phyloP scores from a whole-genome alignment of 257 asterid genomes.

The Solanum okadae region DNA sequence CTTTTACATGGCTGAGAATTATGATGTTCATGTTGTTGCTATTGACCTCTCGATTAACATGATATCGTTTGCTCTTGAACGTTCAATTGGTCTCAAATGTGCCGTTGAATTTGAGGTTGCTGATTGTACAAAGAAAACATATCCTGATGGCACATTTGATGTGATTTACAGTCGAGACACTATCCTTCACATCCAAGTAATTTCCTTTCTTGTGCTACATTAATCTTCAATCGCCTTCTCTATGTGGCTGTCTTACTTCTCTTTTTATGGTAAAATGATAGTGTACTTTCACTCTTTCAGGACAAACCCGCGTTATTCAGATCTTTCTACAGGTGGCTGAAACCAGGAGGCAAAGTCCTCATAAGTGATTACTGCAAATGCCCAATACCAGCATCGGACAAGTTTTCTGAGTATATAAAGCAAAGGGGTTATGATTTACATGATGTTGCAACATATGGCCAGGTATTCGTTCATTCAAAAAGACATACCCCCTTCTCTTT shows the following conservation, averaged over 20 bases:
- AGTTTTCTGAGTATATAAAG: constrained; percentile 1
- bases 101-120: constrained; percentile 99
- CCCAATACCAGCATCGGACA: neutral
- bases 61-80: constrained; percentile 92
- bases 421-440: constrained; percentile 10
- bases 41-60: constrained; percentile 89
- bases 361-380: constrained; percentile 56
- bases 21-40: constrained; percentile 86
- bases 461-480: constrained; percentile 27
- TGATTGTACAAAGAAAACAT: constrained; percentile 86
- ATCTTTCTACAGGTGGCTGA: constrained; percentile 89
- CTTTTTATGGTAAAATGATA: neutral
- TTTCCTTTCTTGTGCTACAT: neutral
- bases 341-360: constrained; percentile 94
- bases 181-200: constrained; percentile 87
- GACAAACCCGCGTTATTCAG: constrained; percentile 86
- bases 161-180: constrained; percentile 95
- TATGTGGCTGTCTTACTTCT: neutral
- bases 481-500: neutral
- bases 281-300: constrained; percentile 28
- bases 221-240: neutral
- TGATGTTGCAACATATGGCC: constrained; percentile 9
- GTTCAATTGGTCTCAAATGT: constrained; percentile 71
- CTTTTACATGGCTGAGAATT: constrained; percentile 88
- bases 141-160: constrained; percentile 68